These are phyloP conservation scores for Ochetophila trinervis DNA, from an alignment of 306 rosid genomes.

Conservation along the genomic window DNA sequence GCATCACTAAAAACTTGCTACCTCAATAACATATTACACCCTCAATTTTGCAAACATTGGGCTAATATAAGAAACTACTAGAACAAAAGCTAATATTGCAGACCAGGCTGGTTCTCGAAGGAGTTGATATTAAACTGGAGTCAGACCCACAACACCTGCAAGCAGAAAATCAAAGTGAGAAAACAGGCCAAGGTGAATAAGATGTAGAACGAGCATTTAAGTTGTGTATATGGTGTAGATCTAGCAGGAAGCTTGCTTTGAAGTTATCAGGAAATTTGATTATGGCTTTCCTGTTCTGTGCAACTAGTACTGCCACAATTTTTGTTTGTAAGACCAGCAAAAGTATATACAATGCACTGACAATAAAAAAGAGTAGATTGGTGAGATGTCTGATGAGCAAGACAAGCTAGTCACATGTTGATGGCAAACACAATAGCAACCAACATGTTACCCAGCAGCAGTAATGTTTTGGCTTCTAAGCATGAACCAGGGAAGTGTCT, in stretches of 20 bases:
- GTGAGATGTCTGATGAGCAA: too few relatives aligned
- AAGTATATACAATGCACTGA: too few relatives aligned
- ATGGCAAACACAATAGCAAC: too few relatives aligned
- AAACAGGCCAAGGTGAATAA: not conserved
- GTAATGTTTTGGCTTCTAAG: too few relatives aligned
- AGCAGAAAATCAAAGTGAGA: slow-evolving; percentile 5
- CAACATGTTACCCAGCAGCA: too few relatives aligned
- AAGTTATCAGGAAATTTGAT: not conserved
- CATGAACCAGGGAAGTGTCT: too few relatives aligned
- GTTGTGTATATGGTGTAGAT: too few relatives aligned
- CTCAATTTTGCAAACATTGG: slow-evolving; percentile 12
- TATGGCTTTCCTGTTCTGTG: not conserved
- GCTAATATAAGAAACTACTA: slow-evolving; percentile 19
- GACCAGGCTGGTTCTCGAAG: slow-evolving; percentile 19
- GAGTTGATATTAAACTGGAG: slow-evolving; percentile 42
- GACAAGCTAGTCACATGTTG: too few relatives aligned
- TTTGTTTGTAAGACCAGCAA: too few relatives aligned
- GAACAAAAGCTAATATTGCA: slow-evolving; percentile 20
- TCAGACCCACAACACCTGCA: slow-evolving; percentile 75
- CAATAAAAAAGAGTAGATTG: too few relatives aligned
- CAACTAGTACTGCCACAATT: too few relatives aligned
- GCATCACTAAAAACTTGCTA: not conserved
- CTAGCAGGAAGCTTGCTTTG: too few relatives aligned
- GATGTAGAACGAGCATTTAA: not conserved
- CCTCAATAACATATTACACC: slow-evolving; percentile 21